Conservation (phyloP, 306 rosid species). For the Glycine latifolia region DNA sequence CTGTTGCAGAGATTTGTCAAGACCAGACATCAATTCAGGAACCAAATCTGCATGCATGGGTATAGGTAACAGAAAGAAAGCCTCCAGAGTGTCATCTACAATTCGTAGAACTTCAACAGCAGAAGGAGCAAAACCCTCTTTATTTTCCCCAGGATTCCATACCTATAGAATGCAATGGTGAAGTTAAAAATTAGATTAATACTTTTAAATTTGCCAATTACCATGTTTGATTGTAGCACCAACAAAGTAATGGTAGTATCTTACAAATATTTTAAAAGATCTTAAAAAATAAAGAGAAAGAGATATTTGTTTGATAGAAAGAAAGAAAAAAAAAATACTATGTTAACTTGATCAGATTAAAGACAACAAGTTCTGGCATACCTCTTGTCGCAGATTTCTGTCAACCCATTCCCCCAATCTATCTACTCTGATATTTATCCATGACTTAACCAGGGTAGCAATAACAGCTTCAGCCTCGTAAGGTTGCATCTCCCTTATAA, state of each 20-base stretch:
- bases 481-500: conserved; percentile 96
- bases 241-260: neutral
- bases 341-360: conserved; percentile 32
- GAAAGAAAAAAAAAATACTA: neutral
- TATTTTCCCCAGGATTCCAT: conserved; percentile 85
- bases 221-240: conserved; percentile 1
- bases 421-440: conserved; percentile 87
- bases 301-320: neutral
- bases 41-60: conserved; percentile 70
- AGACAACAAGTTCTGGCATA: conserved; percentile 46
- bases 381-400: conserved; percentile 87
- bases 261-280: neutral
- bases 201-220: conserved; percentile 4
- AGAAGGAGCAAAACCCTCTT: conserved; percentile 85
- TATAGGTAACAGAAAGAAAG: conserved; percentile 84
- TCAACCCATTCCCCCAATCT: conserved; percentile 87
- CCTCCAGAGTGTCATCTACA: conserved; percentile 87
- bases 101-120: conserved; percentile 80
- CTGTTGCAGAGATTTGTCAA: conserved; percentile 84
- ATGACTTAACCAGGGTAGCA: conserved; percentile 71
- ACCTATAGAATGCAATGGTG: conserved; percentile 51
- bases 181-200: conserved; percentile 25
- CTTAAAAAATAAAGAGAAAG: neutral
- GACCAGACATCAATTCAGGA: conserved; percentile 78
- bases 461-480: conserved; percentile 88